A percentile compares a stretch with the other conserved stretches of the same genome.
These are phyloP conservation scores for Acorus gramineus DNA, from an alignment of 106 monocot species.

Conservation along the genomic window DNA sequence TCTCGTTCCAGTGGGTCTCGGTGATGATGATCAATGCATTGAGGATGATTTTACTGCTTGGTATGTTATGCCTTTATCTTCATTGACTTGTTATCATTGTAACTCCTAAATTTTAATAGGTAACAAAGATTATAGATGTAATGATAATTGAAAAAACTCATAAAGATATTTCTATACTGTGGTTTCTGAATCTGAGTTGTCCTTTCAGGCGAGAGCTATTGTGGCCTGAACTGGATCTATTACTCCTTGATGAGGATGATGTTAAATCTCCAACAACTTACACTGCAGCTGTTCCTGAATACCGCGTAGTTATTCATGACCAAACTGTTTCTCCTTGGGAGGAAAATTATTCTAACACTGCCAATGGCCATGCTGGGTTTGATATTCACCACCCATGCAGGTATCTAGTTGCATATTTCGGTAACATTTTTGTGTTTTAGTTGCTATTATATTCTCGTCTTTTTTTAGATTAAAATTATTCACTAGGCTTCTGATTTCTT, in stretches of 20 bases:
- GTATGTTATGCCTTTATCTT: constrained; percentile 22
- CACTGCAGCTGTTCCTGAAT: constrained; percentile 77
- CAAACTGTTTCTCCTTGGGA: constrained; percentile 11
- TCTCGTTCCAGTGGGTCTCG: constrained; percentile 60
- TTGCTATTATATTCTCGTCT: no score
- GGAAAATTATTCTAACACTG: constrained; percentile 59
- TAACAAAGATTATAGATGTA: no score
- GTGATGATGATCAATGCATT: constrained; percentile 95
- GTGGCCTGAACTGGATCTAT: constrained; percentile 82
- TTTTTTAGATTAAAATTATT: no score
- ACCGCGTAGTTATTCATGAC: constrained; percentile 64
- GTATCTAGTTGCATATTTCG: constrained; percentile 11
- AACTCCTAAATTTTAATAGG: no score
- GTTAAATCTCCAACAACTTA: constrained; percentile 44
- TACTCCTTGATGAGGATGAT: constrained; percentile 74
- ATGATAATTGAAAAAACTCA: no score
- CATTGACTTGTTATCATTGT: neutral
- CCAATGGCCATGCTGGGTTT: constrained; percentile 64
- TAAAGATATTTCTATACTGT: no score
- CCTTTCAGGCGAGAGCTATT: constrained; percentile 64
- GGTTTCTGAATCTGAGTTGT: no score
- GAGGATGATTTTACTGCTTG: constrained; percentile 94
- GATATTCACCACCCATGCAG: constrained; percentile 84
- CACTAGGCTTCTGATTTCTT: neutral
- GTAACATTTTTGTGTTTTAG: no score